Conservation (phyloP, 1,284 basidiomycete species). For the Peniophora sp. region DNA sequence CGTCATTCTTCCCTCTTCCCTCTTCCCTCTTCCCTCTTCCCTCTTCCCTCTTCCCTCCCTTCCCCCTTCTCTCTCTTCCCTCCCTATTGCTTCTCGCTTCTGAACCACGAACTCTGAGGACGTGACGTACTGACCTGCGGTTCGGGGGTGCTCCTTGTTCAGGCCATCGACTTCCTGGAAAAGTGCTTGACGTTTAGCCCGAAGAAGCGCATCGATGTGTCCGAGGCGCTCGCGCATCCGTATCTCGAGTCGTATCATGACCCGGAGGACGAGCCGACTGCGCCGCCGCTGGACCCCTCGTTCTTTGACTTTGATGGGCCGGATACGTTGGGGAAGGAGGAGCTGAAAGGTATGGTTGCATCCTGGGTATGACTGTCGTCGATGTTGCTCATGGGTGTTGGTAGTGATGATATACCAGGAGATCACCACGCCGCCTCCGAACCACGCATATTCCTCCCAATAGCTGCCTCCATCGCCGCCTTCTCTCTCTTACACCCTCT, state of each 20-base stretch:
- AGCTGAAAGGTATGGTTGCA: slow-evolving; percentile 54
- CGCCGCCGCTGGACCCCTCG: slow-evolving; percentile 80
- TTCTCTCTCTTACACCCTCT: neutral
- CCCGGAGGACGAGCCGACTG: slow-evolving; percentile 82
- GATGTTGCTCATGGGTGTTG: neutral
- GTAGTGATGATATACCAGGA: neutral
- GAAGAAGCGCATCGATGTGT: slow-evolving; percentile 82
- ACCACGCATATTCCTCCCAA: neutral
- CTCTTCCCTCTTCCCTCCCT: neutral
- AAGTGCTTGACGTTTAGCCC: slow-evolving; percentile 91
- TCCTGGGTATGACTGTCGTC: neutral
- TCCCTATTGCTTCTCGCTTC: too few species aligned
- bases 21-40: too few species aligned
- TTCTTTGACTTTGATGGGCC: slow-evolving; percentile 89
- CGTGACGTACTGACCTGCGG: too few species aligned
- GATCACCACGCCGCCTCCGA: neutral
- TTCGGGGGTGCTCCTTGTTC: too few species aligned
- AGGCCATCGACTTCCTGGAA: slow-evolving; percentile 86
- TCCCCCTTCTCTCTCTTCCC: too few species aligned
- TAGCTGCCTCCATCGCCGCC: too few species aligned
- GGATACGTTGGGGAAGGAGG: slow-evolving; percentile 56
- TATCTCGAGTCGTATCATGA: slow-evolving; percentile 92
- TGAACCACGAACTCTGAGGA: too few species aligned
- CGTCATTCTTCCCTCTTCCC: slow-evolving; percentile 10
- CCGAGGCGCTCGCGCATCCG: slow-evolving; percentile 86